Conservation (phyloP, 2,329 filamentous ascomycete species). For the Tympanopsis confertula region DNA sequence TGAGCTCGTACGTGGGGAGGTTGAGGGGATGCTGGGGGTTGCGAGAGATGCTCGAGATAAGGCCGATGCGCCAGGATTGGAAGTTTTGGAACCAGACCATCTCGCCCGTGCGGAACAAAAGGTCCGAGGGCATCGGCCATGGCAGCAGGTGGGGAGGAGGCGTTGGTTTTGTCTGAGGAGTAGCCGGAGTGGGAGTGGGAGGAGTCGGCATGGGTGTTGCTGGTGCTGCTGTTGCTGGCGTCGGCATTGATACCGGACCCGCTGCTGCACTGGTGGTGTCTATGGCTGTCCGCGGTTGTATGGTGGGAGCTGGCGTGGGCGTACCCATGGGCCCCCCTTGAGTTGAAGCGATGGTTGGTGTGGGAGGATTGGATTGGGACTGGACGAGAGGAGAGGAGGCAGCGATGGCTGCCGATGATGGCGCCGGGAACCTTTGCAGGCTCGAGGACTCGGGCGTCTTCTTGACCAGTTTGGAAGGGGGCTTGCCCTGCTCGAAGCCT, state of each 20-base stretch:
- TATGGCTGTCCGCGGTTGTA: too few species aligned
- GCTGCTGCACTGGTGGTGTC: neutral
- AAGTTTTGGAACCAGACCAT: constrained; percentile 37
- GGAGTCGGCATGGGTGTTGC: neutral
- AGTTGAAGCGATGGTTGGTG: neutral
- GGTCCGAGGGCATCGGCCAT: constrained; percentile 10
- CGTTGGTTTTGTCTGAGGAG: constrained; percentile 4
- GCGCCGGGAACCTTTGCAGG: too few species aligned
- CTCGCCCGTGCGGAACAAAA: constrained; percentile 34
- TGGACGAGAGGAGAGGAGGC: neutral
- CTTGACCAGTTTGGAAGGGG: too few species aligned
- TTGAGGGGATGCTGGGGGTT: too few species aligned
- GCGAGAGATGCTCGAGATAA: constrained; percentile 21
- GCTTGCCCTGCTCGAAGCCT: neutral
- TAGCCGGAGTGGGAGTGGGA: too few species aligned
- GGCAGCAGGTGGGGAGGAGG: constrained; percentile 4
- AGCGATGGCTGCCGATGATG: too few species aligned
- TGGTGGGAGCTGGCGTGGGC: neutral
- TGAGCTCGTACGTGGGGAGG: neutral
- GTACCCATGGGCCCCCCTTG: neutral
- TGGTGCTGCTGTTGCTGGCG: neutral
- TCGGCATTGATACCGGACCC: neutral
- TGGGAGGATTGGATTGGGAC: neutral
- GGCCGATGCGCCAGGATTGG: constrained; percentile 33
- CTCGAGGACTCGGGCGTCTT: too few species aligned